phyloP scores from a whole-genome alignment of 1,139 yeast species.

The Scheffersomyces stambukii region DNA sequence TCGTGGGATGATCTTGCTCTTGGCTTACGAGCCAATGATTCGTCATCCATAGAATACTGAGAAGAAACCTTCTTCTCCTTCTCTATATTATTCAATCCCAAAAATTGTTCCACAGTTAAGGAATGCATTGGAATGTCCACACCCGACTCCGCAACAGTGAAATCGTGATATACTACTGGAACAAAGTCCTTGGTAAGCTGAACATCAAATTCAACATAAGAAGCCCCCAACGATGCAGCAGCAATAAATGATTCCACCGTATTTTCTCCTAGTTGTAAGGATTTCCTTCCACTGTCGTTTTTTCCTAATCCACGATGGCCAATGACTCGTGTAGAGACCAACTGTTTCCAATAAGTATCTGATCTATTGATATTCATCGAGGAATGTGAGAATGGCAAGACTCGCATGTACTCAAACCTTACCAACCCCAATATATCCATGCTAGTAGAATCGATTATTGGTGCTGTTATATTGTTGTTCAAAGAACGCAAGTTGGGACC shows the following conservation, averaged over 20 bases:
- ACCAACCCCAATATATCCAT: constrained; percentile 75
- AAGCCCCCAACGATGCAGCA: constrained; percentile 92
- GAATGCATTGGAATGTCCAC: constrained; percentile 96
- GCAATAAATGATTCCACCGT: constrained; percentile 94
- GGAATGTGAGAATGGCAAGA: constrained; percentile 72
- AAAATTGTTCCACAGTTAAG: constrained; percentile 83
- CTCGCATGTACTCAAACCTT: constrained; percentile 69
- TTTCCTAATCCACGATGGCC: constrained; percentile 97
- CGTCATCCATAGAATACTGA: constrained; percentile 36
- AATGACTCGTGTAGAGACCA: constrained; percentile 85
- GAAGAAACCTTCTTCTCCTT: constrained; percentile 12
- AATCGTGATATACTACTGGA: constrained; percentile 95
- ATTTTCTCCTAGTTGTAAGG: constrained; percentile 92
- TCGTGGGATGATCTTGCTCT: constrained; percentile 39
- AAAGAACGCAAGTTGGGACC: constrained; percentile 70
- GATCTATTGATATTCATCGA: constrained; percentile 65
- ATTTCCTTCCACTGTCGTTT: constrained; percentile 63
- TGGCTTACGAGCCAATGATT: constrained; percentile 33
- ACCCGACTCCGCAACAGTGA: constrained; percentile 92
- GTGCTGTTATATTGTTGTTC: constrained; percentile 65
- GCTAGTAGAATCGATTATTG: constrained; percentile 68
- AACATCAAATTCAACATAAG: constrained; percentile 93
- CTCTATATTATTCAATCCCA: constrained; percentile 51
- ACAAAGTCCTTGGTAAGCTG: constrained; percentile 90
- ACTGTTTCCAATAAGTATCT: constrained; percentile 88